Evolutionary conservation across 345 rosid species (phyloP), one percentile per base, ranked within the genome.

Genomic region (Eucalyptus pauciflora): DNA sequence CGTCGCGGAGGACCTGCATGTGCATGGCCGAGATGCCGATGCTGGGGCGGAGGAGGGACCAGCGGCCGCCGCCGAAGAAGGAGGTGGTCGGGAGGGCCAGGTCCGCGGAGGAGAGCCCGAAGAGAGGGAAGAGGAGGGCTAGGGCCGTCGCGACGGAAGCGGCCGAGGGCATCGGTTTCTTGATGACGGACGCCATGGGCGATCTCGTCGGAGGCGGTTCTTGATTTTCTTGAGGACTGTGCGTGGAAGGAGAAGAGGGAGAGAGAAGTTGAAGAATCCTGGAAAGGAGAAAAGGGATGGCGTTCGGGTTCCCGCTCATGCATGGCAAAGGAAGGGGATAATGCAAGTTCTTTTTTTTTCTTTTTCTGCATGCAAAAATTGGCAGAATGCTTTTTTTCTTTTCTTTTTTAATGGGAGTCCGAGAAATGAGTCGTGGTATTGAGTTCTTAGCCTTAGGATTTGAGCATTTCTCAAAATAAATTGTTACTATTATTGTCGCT

Each of bases 1-100:
- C 91, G 91, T 95, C 93, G 33, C 90, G 93, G 88, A 97, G 96
- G 48, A 96, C 90, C 86, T 97, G 98, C 94, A 95, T 95, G 95
- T 97, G 98, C 99, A 97, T 95, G 88, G 98, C 96, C 37, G 99
- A 97, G 90, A 96, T 86, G 90, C 99, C 99, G 69, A 95, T 91
- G 94, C 94, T 96, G 67, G 92, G 88, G 67, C 89, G 92, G 52
- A 95, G 92, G 20, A 93, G 88, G 41, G 89, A 90, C 97, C 96
- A 95, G 51, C 69, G 50, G 7, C 94, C 96, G 22, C 93, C 94
- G 13, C 90, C 92, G 4, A 89, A 86, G 83, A 43, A 49, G 41
- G 50, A 46, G 81, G 91, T 88, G 85, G 88, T 45, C 29, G 81
- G 33, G 25, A 71, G 50, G 56, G 71, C 50, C 13, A 29, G 20